Base-by-base conservation (phyloP, 228 moss, liverwort and hornwort genomes). In the Sphagnum magellanicum region DNA sequence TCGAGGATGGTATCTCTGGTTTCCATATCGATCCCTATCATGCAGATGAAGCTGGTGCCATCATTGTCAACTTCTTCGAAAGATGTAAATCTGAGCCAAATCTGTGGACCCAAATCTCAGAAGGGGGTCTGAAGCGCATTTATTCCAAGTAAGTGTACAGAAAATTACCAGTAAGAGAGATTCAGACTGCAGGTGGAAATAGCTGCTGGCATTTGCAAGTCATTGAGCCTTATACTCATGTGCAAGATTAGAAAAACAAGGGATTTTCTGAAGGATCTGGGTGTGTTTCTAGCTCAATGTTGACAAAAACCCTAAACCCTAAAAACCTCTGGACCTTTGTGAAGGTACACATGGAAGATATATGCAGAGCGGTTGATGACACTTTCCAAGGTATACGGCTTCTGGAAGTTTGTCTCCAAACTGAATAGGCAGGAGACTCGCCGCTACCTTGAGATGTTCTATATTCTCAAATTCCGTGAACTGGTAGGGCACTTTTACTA, bases 341-440 rank as follows among this genome's bases (percentile, higher is more conserved):
- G 55, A 55, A 85, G 85, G 48, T 96, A 86, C 68, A 96, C 96
- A 1, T 96, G 96, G 96, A 86, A 91, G 71, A 79, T 84, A n/a
- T 96, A 96, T 50, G 93, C 96, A 1, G 91, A 91, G 70, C 83
- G 88, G 63, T 72, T 96, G 75, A 89, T 96, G 93, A 96, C 93
- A 0, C 81, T 96, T 11, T 78, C 93, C 16, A 85, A 83, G 5
- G 93, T 96, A 10, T 96, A 89, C 73, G 78, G 96, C 57, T 96
- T 96, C 71, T 96, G 93, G 93, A 96, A 96, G 71, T 96, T 89
- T 60, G 96, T 96, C 16, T 96, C 96, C 10, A 87, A 90, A 70
- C 76, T 96, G 63, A 76, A 91, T 14, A 73, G 91, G 70, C 83
- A 72, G 48, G 93, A 96, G 71, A 49, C 80, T 32, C 88, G 88